phyloP scores from a whole-genome alignment of 2,329 filamentous ascomycete genomes.

The Stemphylium beticola region DNA sequence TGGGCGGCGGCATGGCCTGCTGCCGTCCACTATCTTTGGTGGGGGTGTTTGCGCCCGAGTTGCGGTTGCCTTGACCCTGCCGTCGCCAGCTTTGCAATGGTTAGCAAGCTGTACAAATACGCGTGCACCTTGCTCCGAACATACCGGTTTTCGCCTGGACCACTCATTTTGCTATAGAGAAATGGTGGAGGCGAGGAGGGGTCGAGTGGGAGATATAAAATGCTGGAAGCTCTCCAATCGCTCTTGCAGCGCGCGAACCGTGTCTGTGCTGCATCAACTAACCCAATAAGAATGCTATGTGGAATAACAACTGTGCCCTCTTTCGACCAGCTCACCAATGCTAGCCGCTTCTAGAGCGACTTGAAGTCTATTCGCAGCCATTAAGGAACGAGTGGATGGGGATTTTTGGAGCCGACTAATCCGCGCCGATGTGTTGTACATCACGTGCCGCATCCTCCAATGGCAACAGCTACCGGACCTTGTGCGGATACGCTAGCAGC shows the following conservation, averaged over 20 bases:
- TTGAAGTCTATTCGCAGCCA: constrained; percentile 12
- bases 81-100: constrained; percentile 42
- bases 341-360: constrained; percentile 23
- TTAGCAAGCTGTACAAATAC: constrained; percentile 18
- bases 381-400: constrained; percentile 22
- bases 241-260: constrained; percentile 29
- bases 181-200: constrained; percentile 34
- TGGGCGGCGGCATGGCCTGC: constrained; percentile 38
- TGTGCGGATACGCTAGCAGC: constrained; percentile 7
- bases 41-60: constrained; percentile 43
- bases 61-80: constrained; percentile 41
- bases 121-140: not conserved
- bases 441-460: constrained; percentile 16
- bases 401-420: constrained; percentile 14
- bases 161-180: constrained; percentile 44
- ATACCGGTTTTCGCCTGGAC: constrained; percentile 48
- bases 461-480: constrained; percentile 5
- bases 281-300: constrained; percentile 27
- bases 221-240: constrained; percentile 31
- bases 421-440: constrained; percentile 25
- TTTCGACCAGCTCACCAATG: constrained; percentile 25
- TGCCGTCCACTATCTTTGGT: constrained; percentile 42
- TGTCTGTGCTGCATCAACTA: constrained; percentile 23
- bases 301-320: constrained; percentile 15
- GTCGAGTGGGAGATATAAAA: constrained; percentile 41